These are phyloP conservation scores for Toxoplasma gondii DNA, from an alignment of 169 alveolate genomes.

Conservation along the genomic window DNA sequence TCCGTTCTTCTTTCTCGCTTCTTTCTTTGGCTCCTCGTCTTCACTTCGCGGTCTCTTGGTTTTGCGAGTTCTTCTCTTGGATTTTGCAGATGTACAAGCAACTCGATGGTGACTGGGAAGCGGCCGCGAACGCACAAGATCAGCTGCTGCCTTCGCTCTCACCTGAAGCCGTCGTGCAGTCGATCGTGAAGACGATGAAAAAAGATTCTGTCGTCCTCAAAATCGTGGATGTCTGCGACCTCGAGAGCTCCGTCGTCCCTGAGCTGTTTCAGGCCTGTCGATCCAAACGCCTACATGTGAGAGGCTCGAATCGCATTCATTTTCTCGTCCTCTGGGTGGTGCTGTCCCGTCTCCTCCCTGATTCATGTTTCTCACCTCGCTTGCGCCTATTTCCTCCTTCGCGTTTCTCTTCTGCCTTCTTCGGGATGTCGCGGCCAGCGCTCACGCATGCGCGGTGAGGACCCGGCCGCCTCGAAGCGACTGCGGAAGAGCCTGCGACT, in stretches of 20 bases:
- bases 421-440: too few species aligned
- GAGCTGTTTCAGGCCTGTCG: slow-evolving; percentile 85
- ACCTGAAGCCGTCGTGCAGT: slow-evolving; percentile 3
- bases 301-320: background rate
- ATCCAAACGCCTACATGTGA: slow-evolving; percentile 73
- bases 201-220: slow-evolving; percentile 79
- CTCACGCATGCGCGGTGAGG: too few species aligned
- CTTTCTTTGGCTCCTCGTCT: background rate
- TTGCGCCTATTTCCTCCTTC: background rate
- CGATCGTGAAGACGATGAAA: slow-evolving; percentile 35
- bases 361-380: too few species aligned
- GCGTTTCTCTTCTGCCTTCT: background rate
- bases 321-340: too few species aligned
- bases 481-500: too few species aligned
- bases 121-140: background rate
- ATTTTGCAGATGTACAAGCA: slow-evolving; percentile 42
- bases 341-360: too few species aligned
- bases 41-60: background rate
- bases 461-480: too few species aligned
- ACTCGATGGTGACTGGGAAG: slow-evolving; percentile 36
- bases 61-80: background rate
- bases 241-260: slow-evolving; percentile 86
- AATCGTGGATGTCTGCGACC: slow-evolving; percentile 82
- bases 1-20: background rate
- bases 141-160: slow-evolving; percentile 29